Percentiles rank a stretch among this genome's conserved stretches.
phyloP scores from a whole-genome alignment of 2,329 filamentous ascomycete species.

The Alternaria burnsii region DNA sequence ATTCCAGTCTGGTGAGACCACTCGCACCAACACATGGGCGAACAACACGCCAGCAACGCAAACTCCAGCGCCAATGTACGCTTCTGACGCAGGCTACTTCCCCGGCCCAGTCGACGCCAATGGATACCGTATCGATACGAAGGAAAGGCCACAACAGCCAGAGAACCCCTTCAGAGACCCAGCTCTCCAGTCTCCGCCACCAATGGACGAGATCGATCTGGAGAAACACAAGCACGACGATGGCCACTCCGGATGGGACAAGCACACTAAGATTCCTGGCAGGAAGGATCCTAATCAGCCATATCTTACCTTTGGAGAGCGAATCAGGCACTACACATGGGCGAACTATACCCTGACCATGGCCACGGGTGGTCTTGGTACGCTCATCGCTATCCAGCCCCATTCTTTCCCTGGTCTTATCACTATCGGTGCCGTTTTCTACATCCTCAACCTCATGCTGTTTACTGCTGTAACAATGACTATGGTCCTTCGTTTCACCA shows the following conservation, averaged over 20 bases:
- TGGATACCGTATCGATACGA: slow-evolving; percentile 38
- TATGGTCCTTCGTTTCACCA: slow-evolving; percentile 56
- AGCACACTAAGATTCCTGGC: slow-evolving; percentile 39
- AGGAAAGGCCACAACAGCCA: slow-evolving; percentile 28
- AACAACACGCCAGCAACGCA: slow-evolving; percentile 18
- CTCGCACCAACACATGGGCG: slow-evolving; percentile 40
- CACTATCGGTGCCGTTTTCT: slow-evolving; percentile 61
- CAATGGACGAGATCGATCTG: slow-evolving; percentile 34
- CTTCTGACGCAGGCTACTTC: slow-evolving; percentile 32
- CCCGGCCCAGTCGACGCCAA: slow-evolving; percentile 33
- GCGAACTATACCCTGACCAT: slow-evolving; percentile 60
- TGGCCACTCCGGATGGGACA: slow-evolving; percentile 30
- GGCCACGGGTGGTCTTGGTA: slow-evolving; percentile 58
- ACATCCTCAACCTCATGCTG: slow-evolving; percentile 60
- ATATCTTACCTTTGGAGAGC: slow-evolving; percentile 36
- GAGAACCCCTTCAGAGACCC: slow-evolving; percentile 32
- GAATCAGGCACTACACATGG: slow-evolving; percentile 56
- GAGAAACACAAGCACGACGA: slow-evolving; percentile 41
- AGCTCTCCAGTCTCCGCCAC: slow-evolving; percentile 22
- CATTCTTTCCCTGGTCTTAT: slow-evolving; percentile 59
- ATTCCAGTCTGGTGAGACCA: slow-evolving; percentile 32
- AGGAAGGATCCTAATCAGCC: slow-evolving; percentile 47
- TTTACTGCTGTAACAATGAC: slow-evolving; percentile 49
- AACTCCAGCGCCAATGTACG: slow-evolving; percentile 33
- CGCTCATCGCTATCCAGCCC: slow-evolving; percentile 55